Evolutionary conservation across 148 eudicot species (phyloP).

Genomic region (Cornus controversa): DNA sequence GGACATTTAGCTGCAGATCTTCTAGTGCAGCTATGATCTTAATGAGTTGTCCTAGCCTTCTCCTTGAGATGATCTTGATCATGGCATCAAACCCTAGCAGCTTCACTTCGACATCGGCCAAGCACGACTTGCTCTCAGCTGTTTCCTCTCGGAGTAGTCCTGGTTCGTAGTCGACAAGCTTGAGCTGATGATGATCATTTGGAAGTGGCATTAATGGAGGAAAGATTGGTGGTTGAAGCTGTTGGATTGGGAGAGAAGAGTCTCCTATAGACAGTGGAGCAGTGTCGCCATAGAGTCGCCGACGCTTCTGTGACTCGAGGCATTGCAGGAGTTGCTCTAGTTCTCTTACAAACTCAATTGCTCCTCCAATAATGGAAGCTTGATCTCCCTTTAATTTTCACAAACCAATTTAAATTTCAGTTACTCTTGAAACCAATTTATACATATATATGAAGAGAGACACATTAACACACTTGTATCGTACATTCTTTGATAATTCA

Average conservation of each 20-base stretch:
- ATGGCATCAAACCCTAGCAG: constrained; percentile 81
- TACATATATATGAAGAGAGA: neutral
- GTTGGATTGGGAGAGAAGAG: constrained; percentile 24
- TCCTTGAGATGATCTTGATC: constrained; percentile 82
- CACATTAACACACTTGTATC: too few relatives aligned
- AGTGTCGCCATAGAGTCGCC: constrained; percentile 78
- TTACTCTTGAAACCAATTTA: neutral
- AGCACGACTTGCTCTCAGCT: constrained; percentile 82
- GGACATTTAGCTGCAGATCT: constrained; percentile 73
- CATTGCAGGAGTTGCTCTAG: constrained; percentile 90
- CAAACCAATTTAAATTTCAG: neutral
- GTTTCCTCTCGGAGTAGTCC: constrained; percentile 51
- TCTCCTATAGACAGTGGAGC: constrained; percentile 36
- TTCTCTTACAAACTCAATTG: constrained; percentile 91
- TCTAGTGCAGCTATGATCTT: constrained; percentile 80
- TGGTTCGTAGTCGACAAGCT: constrained; percentile 37
- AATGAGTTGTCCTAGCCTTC: constrained; percentile 82
- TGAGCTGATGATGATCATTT: constrained; percentile 19
- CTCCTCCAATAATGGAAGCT: constrained; percentile 97
- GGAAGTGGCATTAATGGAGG: constrained; percentile 30
- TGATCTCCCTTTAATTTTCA: constrained; percentile 71
- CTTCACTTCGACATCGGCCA: constrained; percentile 93
- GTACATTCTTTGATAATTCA: too few relatives aligned
- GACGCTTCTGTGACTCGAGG: constrained; percentile 87
- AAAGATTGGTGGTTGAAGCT: constrained; percentile 29